A percentile compares a stretch with the other conserved stretches of the same genome.
phyloP scores from a whole-genome alignment of 495 filamentous ascomycete species.

The Aspergillus panamensis region DNA sequence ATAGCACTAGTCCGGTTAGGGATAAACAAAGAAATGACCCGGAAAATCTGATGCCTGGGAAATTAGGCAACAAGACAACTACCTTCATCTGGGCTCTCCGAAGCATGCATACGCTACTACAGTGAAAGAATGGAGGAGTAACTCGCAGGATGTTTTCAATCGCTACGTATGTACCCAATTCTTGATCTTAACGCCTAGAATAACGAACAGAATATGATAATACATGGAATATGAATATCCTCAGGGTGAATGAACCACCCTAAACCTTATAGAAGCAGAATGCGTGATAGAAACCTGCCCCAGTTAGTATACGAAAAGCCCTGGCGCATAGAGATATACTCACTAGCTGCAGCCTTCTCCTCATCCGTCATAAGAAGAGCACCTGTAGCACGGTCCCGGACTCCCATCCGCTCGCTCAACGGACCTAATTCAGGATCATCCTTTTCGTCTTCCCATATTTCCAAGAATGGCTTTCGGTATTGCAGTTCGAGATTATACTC shows the following conservation, averaged over 20 bases:
- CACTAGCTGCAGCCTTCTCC: constrained; percentile 83
- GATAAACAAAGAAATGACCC: constrained; percentile 18
- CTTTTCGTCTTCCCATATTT: constrained; percentile 88
- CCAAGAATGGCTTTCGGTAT: constrained; percentile 83
- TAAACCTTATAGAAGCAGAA: constrained; percentile 95
- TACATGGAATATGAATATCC: not conserved
- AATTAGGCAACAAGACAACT: not conserved
- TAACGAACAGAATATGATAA: not conserved
- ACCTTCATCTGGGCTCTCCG: not conserved
- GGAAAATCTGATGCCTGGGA: not conserved
- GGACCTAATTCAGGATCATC: constrained; percentile 73
- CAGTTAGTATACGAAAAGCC: constrained; percentile 10
- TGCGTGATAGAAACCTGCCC: constrained; percentile 72
- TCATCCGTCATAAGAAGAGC: constrained; percentile 65
- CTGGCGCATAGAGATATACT: constrained; percentile 21
- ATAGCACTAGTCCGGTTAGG: constrained; percentile 33
- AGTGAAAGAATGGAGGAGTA: too few relatives aligned
- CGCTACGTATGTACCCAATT: too few relatives aligned
- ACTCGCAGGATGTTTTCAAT: too few relatives aligned
- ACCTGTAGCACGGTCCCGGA: constrained; percentile 67
- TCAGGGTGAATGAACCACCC: not conserved
- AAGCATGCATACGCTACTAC: not conserved
- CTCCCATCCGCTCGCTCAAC: constrained; percentile 91
- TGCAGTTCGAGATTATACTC: constrained; percentile 95
- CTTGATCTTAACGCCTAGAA: too few relatives aligned